phyloP scores from a whole-genome alignment of 2,329 filamentous ascomycete genomes.

The Sporothrix dimorphospora region DNA sequence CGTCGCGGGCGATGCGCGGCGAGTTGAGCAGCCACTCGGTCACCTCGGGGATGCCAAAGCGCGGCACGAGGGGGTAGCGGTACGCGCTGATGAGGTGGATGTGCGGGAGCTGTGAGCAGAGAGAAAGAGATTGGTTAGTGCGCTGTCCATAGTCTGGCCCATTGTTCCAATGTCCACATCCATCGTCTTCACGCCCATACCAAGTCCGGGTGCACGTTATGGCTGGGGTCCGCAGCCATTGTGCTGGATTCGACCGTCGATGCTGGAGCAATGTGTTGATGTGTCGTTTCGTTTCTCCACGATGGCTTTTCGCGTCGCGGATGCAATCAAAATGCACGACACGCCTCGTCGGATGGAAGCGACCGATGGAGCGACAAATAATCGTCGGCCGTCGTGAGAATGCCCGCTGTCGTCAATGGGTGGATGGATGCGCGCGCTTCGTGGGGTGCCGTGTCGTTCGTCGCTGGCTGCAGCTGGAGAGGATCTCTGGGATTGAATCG shows the following conservation, averaged over 20 bases:
- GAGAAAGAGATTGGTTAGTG: neutral
- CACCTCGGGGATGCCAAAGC: slow-evolving; percentile 74
- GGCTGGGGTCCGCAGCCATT: slow-evolving; percentile 42
- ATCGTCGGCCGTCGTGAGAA: neutral
- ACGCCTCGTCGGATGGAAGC: neutral
- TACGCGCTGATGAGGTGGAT: slow-evolving; percentile 86
- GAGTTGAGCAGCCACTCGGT: slow-evolving; percentile 82
- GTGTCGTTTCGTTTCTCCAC: neutral
- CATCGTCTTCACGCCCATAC: slow-evolving; percentile 33
- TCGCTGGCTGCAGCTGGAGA: slow-evolving; percentile 19
- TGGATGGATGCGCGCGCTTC: slow-evolving; percentile 20
- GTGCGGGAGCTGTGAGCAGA: slow-evolving; percentile 70
- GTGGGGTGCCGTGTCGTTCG: slow-evolving; percentile 19
- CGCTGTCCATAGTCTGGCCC: neutral
- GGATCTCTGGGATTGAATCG: slow-evolving; percentile 16
- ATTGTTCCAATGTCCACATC: neutral
- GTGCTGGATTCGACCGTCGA: slow-evolving; percentile 14
- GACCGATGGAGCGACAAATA: neutral
- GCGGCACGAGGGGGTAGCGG: slow-evolving; percentile 74
- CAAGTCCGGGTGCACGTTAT: slow-evolving; percentile 42
- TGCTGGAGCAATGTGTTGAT: neutral
- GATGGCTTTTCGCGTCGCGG: slow-evolving; percentile 14
- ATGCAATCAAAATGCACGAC: slow-evolving; percentile 9
- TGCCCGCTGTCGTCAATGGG: neutral
- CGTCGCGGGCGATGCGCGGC: slow-evolving; percentile 81